Base-by-base conservation (phyloP, 169 alveolate species). In the Plasmodium inui region DNA sequence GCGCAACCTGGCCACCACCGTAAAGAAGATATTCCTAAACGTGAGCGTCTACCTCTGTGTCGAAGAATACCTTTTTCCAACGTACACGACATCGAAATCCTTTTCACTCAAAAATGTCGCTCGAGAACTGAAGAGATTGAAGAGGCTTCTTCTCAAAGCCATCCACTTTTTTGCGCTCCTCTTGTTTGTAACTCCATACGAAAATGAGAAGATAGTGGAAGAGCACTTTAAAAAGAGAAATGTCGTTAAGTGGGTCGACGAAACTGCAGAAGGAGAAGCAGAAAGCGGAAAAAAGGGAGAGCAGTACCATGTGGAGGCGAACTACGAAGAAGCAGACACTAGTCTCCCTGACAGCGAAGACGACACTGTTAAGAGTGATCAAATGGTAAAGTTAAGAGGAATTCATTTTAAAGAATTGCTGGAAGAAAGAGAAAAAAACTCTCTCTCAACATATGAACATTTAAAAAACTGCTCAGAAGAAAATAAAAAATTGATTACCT, bases 21-120 rank as follows among this genome's bases (percentile, higher is more conserved):
- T 85, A 28, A 85, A 34, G 17, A 67, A 46, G 30, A 12, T 80
- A 8, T 61, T 89, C 72, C 17, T 89, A 79, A 89, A 89, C n/a
- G 90, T 81, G 72, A 78, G 46, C 76, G 9, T 89, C 14, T 89
- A 79, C 57, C 30, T 89, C 14, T 89, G 94, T 30, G 30, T 89
- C 30, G 94, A 89, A 79, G 94, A 89, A 79, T 89, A 79, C 82
- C 19, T 79, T 2, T 89, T 79, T 34, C 94, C 94, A 34, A 79
- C 94, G 0, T 10, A 19, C 44, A 41, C 82, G 34, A 39, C n/a
- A n/a, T 72, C 28, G 37, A 89, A 89, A 80, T 7, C n/a, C 30
- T 89, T 72, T 78, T 3, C 39, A 1, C 50, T 89, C 14, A 89
- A 61, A 80, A 89, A 89, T 39, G 81, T 73, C 9, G 50, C 19